A percentile compares a stretch with the other conserved stretches of the same genome.
Conservation (phyloP, 1,284 basidiomycete species). For the Taiwanofungus camphoratus region DNA sequence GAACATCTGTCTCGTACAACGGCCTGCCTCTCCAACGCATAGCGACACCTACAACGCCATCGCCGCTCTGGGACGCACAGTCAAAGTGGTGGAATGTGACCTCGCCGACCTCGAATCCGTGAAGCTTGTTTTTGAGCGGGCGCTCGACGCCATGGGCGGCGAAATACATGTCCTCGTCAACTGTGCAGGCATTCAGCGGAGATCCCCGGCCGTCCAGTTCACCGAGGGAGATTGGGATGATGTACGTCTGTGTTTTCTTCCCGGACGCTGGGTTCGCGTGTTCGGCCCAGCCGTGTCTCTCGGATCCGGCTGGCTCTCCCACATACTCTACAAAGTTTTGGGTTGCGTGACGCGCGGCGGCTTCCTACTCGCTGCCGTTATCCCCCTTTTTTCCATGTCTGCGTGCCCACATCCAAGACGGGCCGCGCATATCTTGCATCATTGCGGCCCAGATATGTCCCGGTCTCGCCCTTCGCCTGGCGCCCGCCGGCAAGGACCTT, state of each 20-base stretch:
- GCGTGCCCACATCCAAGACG: conserved; percentile 1
- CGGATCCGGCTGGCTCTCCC: conserved; percentile 7
- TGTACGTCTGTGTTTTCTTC: conserved; percentile 39
- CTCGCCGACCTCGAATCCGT: conserved; percentile 66
- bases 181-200: conserved; percentile 91
- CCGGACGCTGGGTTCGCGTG: too few species aligned
- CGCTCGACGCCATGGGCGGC: conserved; percentile 55
- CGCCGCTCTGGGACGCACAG: conserved; percentile 35
- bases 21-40: conserved; percentile 43
- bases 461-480: conserved; percentile 10
- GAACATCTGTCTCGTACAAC: conserved; percentile 73
- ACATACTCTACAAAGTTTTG: conserved; percentile 14
- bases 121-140: conserved; percentile 57
- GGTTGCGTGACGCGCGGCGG: conserved; percentile 15
- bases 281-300: too few species aligned
- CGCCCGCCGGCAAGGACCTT: conserved; percentile 6
- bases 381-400: conserved; percentile 15
- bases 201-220: conserved; percentile 80
- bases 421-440: conserved; percentile 9
- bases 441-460: conserved; percentile 8
- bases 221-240: conserved; percentile 87
- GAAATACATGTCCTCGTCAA: conserved; percentile 87
- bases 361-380: conserved; percentile 17
- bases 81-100: conserved; percentile 68
- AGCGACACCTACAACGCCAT: conserved; percentile 54